These are phyloP conservation scores for Gossypium schwendimanii DNA, from an alignment of 441 rosid species.

Conservation along the genomic window DNA sequence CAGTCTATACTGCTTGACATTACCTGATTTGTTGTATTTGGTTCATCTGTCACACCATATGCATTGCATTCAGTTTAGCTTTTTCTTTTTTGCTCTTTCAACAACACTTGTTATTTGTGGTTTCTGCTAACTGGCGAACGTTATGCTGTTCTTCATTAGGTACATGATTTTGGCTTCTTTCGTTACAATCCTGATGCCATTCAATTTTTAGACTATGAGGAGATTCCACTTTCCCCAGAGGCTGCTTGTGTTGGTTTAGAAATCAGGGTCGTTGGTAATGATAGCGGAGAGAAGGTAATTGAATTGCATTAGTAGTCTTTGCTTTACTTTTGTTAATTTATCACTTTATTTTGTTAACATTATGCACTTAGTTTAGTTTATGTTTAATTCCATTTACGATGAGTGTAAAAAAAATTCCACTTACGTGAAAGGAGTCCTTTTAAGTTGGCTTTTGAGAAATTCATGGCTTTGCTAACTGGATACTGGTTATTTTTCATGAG, in stretches of 20 bases:
- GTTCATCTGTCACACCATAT: neutral
- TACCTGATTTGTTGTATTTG: neutral
- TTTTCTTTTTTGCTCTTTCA: neutral
- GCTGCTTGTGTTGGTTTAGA: conserved; percentile 96
- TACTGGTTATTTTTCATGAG: neutral
- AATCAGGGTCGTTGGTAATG: conserved; percentile 98
- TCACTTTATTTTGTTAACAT: neutral
- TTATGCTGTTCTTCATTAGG: conserved; percentile 41
- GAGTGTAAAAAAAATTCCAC: neutral
- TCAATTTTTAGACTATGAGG: conserved; percentile 79
- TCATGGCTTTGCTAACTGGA: conserved; percentile 4
- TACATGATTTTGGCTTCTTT: conserved; percentile 99
- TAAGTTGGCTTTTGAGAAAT: conserved; percentile 1
- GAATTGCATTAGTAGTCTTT: neutral
- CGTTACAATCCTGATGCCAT: conserved; percentile 76
- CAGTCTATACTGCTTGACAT: neutral
- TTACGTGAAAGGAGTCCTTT: neutral
- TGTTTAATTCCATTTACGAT: neutral
- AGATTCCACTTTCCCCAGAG: conserved; percentile 96
- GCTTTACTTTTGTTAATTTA: neutral
- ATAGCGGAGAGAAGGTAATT: conserved; percentile 80
- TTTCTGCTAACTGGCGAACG: conserved; percentile 17
- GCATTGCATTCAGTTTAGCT: neutral
- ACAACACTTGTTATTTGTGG: neutral
- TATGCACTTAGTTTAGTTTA: neutral